Conservation (phyloP, 768 basidiomycete genomes). For the Lentinula aciculospora region DNA sequence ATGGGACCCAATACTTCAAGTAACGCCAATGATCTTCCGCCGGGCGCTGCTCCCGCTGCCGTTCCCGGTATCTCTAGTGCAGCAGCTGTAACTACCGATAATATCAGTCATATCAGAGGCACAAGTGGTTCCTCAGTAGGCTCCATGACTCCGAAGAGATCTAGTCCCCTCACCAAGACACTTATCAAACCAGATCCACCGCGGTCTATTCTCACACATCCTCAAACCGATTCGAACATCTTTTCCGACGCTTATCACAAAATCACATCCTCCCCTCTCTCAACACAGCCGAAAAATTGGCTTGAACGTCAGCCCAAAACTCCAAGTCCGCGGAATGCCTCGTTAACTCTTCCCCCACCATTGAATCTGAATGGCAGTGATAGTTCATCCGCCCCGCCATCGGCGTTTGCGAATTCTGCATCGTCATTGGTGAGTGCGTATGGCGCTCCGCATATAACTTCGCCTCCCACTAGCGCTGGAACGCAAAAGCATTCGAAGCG, state of each 20-base stretch:
- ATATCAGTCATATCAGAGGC: background rate
- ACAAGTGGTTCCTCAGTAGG: background rate
- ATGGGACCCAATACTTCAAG: slow-evolving; percentile 32
- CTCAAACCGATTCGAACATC: background rate
- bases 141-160: background rate
- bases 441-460: background rate
- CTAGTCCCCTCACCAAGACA: background rate
- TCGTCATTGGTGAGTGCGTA: slow-evolving; percentile 1
- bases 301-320: slow-evolving; percentile 5
- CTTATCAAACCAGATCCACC: background rate
- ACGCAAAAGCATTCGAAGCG: background rate
- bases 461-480: background rate
- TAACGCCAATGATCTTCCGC: background rate
- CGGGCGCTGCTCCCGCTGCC: slow-evolving; percentile 1
- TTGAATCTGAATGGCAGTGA: background rate
- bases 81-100: background rate
- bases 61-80: background rate
- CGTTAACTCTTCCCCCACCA: background rate
- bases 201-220: background rate
- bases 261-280: background rate
- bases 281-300: slow-evolving; percentile 3
- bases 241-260: background rate
- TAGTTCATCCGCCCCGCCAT: background rate
- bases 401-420: slow-evolving; percentile 3
- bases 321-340: background rate